A percentile compares a stretch with the other conserved stretches of the same genome.
Conservation (phyloP, 352 stramenopile genomes). For the Globisporangium polare region DNA sequence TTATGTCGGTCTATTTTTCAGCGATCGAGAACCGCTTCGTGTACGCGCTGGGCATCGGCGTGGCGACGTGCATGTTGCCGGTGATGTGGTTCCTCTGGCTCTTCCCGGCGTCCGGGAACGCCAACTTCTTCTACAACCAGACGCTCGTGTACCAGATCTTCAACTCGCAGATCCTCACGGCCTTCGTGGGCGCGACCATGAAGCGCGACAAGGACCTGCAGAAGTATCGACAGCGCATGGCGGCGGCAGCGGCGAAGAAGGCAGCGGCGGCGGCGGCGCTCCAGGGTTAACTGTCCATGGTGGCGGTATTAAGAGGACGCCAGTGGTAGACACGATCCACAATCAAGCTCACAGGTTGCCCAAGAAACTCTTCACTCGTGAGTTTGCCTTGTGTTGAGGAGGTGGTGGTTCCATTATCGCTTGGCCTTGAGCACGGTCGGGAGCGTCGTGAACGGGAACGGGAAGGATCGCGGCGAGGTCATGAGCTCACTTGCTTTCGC, state of each 20-base stretch:
- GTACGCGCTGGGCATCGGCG: constrained; percentile 60
- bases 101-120: constrained; percentile 78
- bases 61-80: constrained; percentile 70
- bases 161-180: constrained; percentile 66
- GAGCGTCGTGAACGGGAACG: constrained; percentile 22
- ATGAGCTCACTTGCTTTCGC: not conserved
- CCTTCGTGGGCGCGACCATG: constrained; percentile 77
- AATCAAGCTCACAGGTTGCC: too few relatives aligned
- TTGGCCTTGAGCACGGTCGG: constrained; percentile 33
- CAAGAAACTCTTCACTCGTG: too few relatives aligned
- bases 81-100: constrained; percentile 89
- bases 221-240: constrained; percentile 36
- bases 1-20: constrained; percentile 18
- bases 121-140: constrained; percentile 90
- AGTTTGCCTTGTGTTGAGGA: too few relatives aligned
- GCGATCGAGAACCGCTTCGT: constrained; percentile 77
- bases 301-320: not conserved
- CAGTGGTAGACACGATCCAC: not conserved
- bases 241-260: not conserved
- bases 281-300: not conserved
- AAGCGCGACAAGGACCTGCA: constrained; percentile 81
- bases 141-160: constrained; percentile 87
- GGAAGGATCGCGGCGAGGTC: not conserved
- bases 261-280: not conserved
- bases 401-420: constrained; percentile 20